Evolutionary conservation across 2,329 filamentous ascomycete species (phyloP), one percentile per base, ranked within the genome.

Genomic region (Clathrospora elynae): DNA sequence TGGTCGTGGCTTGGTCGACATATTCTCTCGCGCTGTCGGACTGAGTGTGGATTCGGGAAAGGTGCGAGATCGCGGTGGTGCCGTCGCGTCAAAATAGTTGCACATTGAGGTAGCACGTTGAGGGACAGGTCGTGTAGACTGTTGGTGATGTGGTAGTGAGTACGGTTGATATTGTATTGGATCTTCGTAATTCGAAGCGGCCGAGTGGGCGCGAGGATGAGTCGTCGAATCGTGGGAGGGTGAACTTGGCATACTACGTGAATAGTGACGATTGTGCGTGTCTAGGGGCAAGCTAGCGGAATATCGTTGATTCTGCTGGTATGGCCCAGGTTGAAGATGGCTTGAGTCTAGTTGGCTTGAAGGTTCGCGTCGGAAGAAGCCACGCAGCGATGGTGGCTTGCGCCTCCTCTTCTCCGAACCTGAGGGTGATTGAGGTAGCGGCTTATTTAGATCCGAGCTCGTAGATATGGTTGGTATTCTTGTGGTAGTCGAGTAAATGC

Each of bases 201-300:
- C 51, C 19, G 64, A 63, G 10, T 59, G 52, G 4, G 58, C 44
- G 14, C 58, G 62, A 35, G 50, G 43, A 35, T 57, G 35, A 17
- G 37, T 23, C 17, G 42, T 33, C n/a, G 52, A 44, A 35, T 52
- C 42, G 16, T 31, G 52, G 31, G 12, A 52, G 10, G 67, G 67
- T 6, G 66, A 67, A 37, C 42, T 62, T 7, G 67, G 66, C 65
- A 69, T 68, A 48, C 67, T 70, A 11, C 57, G 61, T 35, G 62
- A 66, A 36, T 62, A 57, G 13, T 56, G 45, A 19, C 51, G 46
- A 26, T 28, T 32, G 35, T 44, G 32, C 7, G 61, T 56, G n/a
- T 65, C 57, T 22, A 62, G 49, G 34, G 36, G 57, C 26, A 66
- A 41, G 28, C 20, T 31, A 16, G 51, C 49, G 17, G 50, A 54